Conservation (phyloP, 768 basidiomycete genomes). For the Panus rudis region DNA sequence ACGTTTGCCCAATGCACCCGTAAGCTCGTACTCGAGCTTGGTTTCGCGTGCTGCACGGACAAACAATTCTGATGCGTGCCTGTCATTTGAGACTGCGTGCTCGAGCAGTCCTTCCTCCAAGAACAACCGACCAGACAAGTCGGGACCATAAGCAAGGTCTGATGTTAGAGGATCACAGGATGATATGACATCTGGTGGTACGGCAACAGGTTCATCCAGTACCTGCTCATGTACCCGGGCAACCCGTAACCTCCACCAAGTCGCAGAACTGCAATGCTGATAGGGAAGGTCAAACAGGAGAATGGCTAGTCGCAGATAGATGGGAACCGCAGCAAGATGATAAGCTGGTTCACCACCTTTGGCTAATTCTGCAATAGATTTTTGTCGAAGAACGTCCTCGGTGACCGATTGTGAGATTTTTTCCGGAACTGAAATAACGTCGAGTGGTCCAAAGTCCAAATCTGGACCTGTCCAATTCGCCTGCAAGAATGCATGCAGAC, state of each 20-base stretch:
- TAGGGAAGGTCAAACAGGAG: slow-evolving; percentile 54
- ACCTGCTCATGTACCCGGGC: slow-evolving; percentile 69
- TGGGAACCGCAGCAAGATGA: slow-evolving; percentile 67
- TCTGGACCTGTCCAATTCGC: slow-evolving; percentile 96
- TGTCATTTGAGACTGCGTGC: slow-evolving; percentile 71
- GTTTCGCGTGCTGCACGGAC: slow-evolving; percentile 70
- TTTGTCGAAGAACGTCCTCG: slow-evolving; percentile 47
- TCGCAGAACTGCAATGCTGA: slow-evolving; percentile 39
- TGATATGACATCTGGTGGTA: slow-evolving; percentile 36
- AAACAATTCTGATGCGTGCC: slow-evolving; percentile 69
- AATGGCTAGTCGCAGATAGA: slow-evolving; percentile 71
- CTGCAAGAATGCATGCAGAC: slow-evolving; percentile 87
- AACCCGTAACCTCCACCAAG: slow-evolving; percentile 84
- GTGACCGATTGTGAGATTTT: slow-evolving; percentile 24
- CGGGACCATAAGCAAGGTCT: slow-evolving; percentile 42
- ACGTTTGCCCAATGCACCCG: slow-evolving; percentile 86
- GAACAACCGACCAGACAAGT: slow-evolving; percentile 59
- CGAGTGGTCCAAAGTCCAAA: slow-evolving; percentile 47
- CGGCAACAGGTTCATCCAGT: slow-evolving; percentile 75
- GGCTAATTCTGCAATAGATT: slow-evolving; percentile 70
- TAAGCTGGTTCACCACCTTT: slow-evolving; percentile 92
- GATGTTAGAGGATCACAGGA: slow-evolving; percentile 36
- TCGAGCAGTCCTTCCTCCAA: slow-evolving; percentile 78
- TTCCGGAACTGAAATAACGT: slow-evolving; percentile 29
- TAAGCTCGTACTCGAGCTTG: slow-evolving; percentile 82